Percentiles rank a stretch among this genome's conserved stretches.
Conservation (phyloP, 352 stramenopile species). For the Thraustochytrium sp. region DNA sequence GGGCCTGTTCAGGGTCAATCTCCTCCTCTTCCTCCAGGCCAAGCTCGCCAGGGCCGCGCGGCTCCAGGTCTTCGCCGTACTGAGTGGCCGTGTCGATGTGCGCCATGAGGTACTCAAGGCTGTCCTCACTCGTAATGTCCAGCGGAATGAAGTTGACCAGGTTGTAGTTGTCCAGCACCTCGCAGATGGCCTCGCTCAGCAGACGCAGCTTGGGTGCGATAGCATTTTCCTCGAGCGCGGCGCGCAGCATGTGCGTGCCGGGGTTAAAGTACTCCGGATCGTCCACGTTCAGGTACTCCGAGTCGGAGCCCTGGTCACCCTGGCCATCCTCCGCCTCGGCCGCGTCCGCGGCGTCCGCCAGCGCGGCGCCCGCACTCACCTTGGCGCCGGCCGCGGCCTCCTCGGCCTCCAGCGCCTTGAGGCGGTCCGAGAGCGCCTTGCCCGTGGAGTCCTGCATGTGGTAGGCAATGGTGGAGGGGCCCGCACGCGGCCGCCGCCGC, state of each 20-base stretch:
- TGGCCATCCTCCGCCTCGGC: not conserved
- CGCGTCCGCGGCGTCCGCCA: not conserved
- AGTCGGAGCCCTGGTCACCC: not conserved
- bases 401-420: constrained; percentile 14
- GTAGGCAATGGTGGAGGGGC: not conserved
- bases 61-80: constrained; percentile 91
- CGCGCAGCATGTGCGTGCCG: not conserved
- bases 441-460: not conserved
- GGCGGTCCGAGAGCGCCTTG: not conserved
- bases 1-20: no score
- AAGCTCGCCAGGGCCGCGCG: constrained; percentile 37
- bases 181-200: constrained; percentile 36
- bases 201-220: not conserved
- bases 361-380: not conserved
- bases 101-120: constrained; percentile 87
- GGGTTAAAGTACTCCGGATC: constrained; percentile 43
- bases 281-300: not conserved
- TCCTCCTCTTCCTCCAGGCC: not conserved
- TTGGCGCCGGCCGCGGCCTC: not conserved
- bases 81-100: constrained; percentile 93
- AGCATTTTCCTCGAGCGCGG: not conserved
- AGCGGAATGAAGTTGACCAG: constrained; percentile 96
- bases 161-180: constrained; percentile 83
- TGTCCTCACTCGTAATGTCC: constrained; percentile 93
- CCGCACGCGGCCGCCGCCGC: not conserved